Conservation (phyloP, 805 yeast species). For the Cyberlindnera lachancei region DNA sequence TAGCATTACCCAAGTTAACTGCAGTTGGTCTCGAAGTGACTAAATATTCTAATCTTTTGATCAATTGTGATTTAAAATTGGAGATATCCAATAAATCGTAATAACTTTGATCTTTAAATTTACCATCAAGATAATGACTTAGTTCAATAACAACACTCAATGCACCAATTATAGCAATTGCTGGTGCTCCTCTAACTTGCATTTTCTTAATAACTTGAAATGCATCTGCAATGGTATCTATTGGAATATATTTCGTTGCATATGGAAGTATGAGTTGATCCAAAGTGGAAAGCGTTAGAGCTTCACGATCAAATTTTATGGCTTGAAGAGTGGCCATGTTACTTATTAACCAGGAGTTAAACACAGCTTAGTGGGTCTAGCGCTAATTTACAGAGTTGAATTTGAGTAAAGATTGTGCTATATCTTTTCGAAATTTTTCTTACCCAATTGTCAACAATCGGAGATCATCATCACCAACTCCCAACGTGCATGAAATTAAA, state of each 20-base stretch:
- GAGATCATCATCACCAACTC: too few relatives aligned
- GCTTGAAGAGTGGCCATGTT: slow-evolving; percentile 51
- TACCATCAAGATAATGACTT: slow-evolving; percentile 24
- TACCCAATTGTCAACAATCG: too few relatives aligned
- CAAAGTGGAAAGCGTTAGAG: slow-evolving; percentile 47
- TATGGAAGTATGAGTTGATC: slow-evolving; percentile 85
- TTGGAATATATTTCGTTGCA: slow-evolving; percentile 56
- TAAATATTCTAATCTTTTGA: slow-evolving; percentile 51
- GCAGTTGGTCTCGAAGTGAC: slow-evolving; percentile 90
- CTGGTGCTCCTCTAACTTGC: slow-evolving; percentile 99
- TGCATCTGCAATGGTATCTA: slow-evolving; percentile 65
- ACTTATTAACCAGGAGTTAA: too few relatives aligned
- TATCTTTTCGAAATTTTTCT: too few relatives aligned
- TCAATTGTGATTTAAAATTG: slow-evolving; percentile 31
- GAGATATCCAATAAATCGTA: slow-evolving; percentile 27
- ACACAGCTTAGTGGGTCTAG: too few relatives aligned
- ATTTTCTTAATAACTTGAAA: slow-evolving; percentile 75
- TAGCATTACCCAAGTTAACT: slow-evolving; percentile 78
- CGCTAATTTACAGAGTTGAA: too few relatives aligned
- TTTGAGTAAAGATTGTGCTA: too few relatives aligned
- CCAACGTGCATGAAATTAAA: too few relatives aligned
- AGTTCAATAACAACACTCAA: slow-evolving; percentile 76
- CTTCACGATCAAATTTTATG: slow-evolving; percentile 49
- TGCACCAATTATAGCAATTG: slow-evolving; percentile 92
- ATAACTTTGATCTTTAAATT: slow-evolving; percentile 21